These are phyloP conservation scores for Backusella mclennaniae DNA, from an alignment of 192 early-diverging fungal species.

Conservation along the genomic window DNA sequence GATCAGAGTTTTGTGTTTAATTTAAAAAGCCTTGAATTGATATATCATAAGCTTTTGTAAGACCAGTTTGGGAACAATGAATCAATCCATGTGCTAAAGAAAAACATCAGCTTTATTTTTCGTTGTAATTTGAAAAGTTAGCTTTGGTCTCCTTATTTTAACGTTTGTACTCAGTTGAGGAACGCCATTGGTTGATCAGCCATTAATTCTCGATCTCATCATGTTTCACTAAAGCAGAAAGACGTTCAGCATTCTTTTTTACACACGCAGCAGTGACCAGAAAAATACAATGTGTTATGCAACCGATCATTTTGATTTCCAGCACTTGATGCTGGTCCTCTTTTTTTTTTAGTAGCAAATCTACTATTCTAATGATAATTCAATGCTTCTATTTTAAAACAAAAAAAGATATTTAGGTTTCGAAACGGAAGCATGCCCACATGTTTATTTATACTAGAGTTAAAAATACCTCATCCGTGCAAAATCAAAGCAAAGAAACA, in stretches of 20 bases:
- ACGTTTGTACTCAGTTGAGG: not conserved
- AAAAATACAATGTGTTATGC: not conserved
- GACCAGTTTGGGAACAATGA: not conserved
- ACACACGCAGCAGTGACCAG: not conserved
- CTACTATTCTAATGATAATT: not conserved
- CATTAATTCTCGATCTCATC: not conserved
- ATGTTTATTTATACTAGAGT: not conserved
- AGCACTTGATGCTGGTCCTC: not conserved
- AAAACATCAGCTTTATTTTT: not conserved
- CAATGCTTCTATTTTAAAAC: not conserved
- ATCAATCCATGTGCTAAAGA: not conserved
- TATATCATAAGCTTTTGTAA: not conserved
- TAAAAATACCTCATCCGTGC: not conserved
- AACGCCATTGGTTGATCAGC: not conserved
- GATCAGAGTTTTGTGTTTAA: not conserved
- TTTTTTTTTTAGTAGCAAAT: not conserved
- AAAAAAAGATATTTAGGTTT: not conserved
- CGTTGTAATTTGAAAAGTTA: not conserved
- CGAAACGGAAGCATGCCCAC: not conserved
- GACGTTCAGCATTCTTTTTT: not conserved
- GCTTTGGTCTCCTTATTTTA: not conserved
- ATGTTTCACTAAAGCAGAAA: not conserved
- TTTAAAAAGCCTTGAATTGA: not conserved
- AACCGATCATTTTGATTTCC: not conserved
- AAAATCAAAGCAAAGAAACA: not conserved